These are phyloP conservation scores for Trichoderma sp. DNA, from an alignment of 2,329 filamentous ascomycete species.

Conservation along the genomic window DNA sequence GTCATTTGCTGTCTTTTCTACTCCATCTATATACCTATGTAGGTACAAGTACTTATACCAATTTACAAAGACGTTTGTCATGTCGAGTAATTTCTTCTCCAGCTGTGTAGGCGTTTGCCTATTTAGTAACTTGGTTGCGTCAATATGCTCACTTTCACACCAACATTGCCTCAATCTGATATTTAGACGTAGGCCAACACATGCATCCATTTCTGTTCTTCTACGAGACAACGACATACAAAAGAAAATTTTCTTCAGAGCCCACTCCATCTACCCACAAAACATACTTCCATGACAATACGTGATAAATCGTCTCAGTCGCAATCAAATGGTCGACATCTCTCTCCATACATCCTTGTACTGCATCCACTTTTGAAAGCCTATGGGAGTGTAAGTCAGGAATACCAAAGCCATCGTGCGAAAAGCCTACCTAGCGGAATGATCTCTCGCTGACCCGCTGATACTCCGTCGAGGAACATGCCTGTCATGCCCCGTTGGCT, in stretches of 20 bases:
- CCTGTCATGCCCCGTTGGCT: constrained; percentile 52
- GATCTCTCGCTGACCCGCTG: constrained; percentile 52
- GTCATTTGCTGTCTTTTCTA: neutral
- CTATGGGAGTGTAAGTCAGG: constrained; percentile 37
- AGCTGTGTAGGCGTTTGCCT: too few species aligned
- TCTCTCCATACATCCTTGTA: constrained; percentile 59
- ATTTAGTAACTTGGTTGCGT: too few species aligned
- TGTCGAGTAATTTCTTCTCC: neutral
- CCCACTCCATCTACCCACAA: neutral
- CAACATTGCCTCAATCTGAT: neutral
- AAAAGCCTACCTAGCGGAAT: constrained; percentile 52
- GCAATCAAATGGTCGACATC: constrained; percentile 26
- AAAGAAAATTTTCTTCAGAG: neutral
- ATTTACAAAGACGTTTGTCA: neutral
- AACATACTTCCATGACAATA: neutral
- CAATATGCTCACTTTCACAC: neutral
- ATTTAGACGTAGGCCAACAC: neutral
- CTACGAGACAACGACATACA: neutral
- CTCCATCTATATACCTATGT: constrained; percentile 10
- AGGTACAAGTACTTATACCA: neutral
- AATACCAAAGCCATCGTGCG: neutral
- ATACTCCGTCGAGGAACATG: constrained; percentile 59
- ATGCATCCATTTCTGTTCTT: neutral
- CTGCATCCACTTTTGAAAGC: constrained; percentile 60
- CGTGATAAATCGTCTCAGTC: too few species aligned